Evolutionary conservation across 441 rosid genomes (phyloP).

Genomic region (Gossypium trilobum): DNA sequence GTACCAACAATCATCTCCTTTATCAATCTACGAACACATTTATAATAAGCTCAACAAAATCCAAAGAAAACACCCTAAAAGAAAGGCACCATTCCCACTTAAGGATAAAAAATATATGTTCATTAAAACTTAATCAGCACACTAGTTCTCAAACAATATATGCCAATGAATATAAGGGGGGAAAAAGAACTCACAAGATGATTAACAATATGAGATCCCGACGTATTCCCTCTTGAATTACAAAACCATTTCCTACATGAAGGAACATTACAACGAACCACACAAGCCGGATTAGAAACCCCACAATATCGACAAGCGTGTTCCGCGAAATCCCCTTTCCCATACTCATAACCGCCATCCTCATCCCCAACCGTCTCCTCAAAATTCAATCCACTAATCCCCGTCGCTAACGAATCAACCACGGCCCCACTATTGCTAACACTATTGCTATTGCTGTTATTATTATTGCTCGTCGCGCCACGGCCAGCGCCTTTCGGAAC

Average conservation of each 20-base stretch:
- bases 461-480: constrained; percentile 27
- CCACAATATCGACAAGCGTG: constrained; percentile 96
- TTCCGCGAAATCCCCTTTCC: constrained; percentile 77
- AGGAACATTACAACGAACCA: constrained; percentile 91
- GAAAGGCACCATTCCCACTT: too few relatives aligned
- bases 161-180: too few relatives aligned
- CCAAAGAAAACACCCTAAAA: constrained; percentile 7
- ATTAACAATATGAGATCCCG: constrained; percentile 98
- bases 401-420: constrained; percentile 70
- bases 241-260: constrained; percentile 99
- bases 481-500: constrained; percentile 32
- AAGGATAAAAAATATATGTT: too few relatives aligned
- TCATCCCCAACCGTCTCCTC: constrained; percentile 86
- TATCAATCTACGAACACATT: neutral
- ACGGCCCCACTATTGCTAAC: constrained; percentile 18
- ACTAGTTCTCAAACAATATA: neutral
- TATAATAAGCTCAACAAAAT: neutral
- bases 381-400: constrained; percentile 74
- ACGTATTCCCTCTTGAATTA: constrained; percentile 98
- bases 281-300: constrained; percentile 94
- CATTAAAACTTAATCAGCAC: neutral
- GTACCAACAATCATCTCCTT: neutral
- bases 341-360: constrained; percentile 57
- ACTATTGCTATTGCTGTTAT: constrained; percentile 8
- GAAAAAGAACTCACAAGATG: constrained; percentile 55